Evolutionary conservation across 257 asterid genomes (phyloP).

Genomic region (Penstemon davidsonii): DNA sequence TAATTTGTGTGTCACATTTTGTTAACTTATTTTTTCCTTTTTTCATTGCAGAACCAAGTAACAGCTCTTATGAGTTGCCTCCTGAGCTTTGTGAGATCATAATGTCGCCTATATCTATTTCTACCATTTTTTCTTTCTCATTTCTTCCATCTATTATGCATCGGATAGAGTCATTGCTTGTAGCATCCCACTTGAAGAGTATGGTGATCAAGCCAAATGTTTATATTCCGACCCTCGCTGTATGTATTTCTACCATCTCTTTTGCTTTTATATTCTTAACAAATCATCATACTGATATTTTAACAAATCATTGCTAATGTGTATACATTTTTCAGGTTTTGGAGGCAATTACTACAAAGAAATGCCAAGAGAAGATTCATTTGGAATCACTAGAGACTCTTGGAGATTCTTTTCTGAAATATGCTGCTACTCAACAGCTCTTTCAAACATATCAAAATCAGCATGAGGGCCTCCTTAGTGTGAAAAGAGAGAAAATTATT

Average conservation of each 20-base stretch:
- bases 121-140: constrained; percentile 60
- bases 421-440: constrained; percentile 64
- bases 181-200: constrained; percentile 62
- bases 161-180: constrained; percentile 70
- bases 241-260: constrained; percentile 26
- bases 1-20: not conserved
- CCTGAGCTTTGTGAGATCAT: constrained; percentile 71
- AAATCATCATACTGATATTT: too few relatives aligned
- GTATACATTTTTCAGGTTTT: constrained; percentile 52
- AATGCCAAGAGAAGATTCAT: constrained; percentile 67
- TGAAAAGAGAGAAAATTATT: constrained; percentile 48
- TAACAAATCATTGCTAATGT: too few relatives aligned
- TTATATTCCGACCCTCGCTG: constrained; percentile 53
- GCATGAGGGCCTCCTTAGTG: constrained; percentile 74
- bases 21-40: constrained; percentile 13
- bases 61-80: constrained; percentile 60
- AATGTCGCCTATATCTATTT: constrained; percentile 63
- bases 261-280: not conserved
- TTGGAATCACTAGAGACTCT: constrained; percentile 86
- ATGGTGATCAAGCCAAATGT: constrained; percentile 42
- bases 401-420: constrained; percentile 85
- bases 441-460: constrained; percentile 53
- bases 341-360: constrained; percentile 84
- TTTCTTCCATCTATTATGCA: constrained; percentile 75
- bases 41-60: constrained; percentile 46